Evolutionary conservation across 805 yeast species (phyloP), one percentile per base, ranked within the genome.

Genomic region (Wickerhamiella nectarea): DNA sequence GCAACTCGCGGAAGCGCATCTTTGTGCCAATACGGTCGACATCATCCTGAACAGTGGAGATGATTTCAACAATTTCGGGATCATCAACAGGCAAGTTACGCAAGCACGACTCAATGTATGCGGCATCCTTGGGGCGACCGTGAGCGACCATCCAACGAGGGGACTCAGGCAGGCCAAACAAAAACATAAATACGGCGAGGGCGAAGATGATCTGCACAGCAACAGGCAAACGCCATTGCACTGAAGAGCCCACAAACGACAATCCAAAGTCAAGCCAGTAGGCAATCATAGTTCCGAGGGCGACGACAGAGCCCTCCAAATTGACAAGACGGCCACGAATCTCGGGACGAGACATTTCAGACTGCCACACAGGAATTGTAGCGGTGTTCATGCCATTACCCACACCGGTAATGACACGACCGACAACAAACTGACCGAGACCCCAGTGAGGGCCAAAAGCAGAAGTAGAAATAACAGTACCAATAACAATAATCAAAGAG

Each of bases 351-450:
- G 86, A 72, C 61, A 76, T 71, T 61, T 82, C 94, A 1, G 89
- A 71, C 58, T 79, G 87, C 76, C 82, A 82, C 49, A 79, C 78
- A 11, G 93, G 93, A 45, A 80, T 78, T 26, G 86, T 78, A n/a
- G 86, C 75, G 12, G 87, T 78, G 57, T 75, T 74, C 57, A 80
- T 60, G 48, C 91, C 91, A 49, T 76, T 79, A 54, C 89, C 93
- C 38, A 80, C 52, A 52, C 93, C 86, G 15, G 82, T 74, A 26
- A 76, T 56, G 38, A 78, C 75, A 66, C 94, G 73, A 19, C 83
- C 89, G 49, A 78, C 62, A 43, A 82, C 75, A 48, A 83, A 76
- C 58, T 80, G 89, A 35, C 82, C 87, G 47, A 77, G 62, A 35
- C 61, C 61, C 54, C 61, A 59, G 37, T 59, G 54, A 14, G 52